Conservation (phyloP, 2,329 filamentous ascomycete genomes). For the Amauroascus niger region DNA sequence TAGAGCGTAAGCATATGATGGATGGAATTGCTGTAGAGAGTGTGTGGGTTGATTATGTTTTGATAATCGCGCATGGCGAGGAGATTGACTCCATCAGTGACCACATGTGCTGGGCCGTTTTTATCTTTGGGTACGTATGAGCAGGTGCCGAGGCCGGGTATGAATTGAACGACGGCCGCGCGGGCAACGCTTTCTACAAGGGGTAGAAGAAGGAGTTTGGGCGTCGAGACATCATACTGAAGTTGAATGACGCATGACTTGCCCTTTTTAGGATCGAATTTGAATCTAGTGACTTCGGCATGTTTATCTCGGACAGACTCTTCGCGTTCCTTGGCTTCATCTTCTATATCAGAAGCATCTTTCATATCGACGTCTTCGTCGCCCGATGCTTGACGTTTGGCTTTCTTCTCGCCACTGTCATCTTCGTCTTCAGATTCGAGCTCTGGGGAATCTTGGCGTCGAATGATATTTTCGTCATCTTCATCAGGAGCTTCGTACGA, state of each 20-base stretch:
- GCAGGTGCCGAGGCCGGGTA: conserved; percentile 65
- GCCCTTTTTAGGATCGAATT: conserved; percentile 65
- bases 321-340: conserved; percentile 45
- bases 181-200: conserved; percentile 73
- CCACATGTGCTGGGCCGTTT: conserved; percentile 45
- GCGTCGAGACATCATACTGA: conserved; percentile 66
- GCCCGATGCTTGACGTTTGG: conserved; percentile 18
- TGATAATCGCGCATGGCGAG: conserved; percentile 81
- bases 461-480: conserved; percentile 71
- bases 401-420: conserved; percentile 8
- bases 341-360: conserved; percentile 24
- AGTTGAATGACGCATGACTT: conserved; percentile 71
- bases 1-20: conserved; percentile 74
- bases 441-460: conserved; percentile 50
- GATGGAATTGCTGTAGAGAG: conserved; percentile 86
- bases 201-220: conserved; percentile 88
- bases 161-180: conserved; percentile 76
- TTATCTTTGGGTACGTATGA: conserved; percentile 54
- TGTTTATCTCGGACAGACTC: conserved; percentile 55
- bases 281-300: conserved; percentile 62
- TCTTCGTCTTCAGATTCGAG: conserved; percentile 47
- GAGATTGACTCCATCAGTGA: conserved; percentile 79
- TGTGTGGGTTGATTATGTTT: conserved; percentile 75
- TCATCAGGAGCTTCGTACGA: conserved; percentile 91
- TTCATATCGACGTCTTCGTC: conserved; percentile 31